Evolutionary conservation across 2,329 filamentous ascomycete species (phyloP).

Genomic region (Aureobasidium leucospermi): DNA sequence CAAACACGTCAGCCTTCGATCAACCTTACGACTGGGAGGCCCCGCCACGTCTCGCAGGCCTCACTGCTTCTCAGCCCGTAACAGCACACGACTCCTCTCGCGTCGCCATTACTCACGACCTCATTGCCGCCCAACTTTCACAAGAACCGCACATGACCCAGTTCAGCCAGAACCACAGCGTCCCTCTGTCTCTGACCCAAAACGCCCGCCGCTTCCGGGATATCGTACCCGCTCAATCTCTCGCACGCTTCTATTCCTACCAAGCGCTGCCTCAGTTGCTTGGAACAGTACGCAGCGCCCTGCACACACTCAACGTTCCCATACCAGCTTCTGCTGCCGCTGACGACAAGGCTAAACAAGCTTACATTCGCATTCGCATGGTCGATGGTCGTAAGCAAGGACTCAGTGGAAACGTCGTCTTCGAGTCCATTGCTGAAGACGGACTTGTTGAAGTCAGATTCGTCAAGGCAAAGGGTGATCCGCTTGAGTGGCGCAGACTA

Average conservation of each 20-base stretch:
- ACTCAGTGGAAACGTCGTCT: slow-evolving; percentile 65
- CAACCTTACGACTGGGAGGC: slow-evolving; percentile 79
- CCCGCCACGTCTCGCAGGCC: slow-evolving; percentile 50
- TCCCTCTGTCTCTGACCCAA: slow-evolving; percentile 81
- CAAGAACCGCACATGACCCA: slow-evolving; percentile 81
- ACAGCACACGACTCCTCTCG: slow-evolving; percentile 29
- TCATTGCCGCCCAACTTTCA: slow-evolving; percentile 58
- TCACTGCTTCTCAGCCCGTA: slow-evolving; percentile 44
- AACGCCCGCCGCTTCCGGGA: slow-evolving; percentile 82
- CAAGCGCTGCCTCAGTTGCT: slow-evolving; percentile 68
- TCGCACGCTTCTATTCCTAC: slow-evolving; percentile 88
- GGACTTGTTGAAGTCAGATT: slow-evolving; percentile 75
- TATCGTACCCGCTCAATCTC: slow-evolving; percentile 77
- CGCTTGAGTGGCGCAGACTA: slow-evolving; percentile 89
- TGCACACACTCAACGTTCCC: slow-evolving; percentile 80
- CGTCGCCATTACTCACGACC: slow-evolving; percentile 26
- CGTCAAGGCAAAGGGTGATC: slow-evolving; percentile 90
- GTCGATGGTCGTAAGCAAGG: slow-evolving; percentile 64
- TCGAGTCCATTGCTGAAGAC: slow-evolving; percentile 56
- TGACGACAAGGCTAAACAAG: slow-evolving; percentile 42
- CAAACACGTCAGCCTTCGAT: slow-evolving; percentile 68
- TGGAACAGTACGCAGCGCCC: slow-evolving; percentile 68
- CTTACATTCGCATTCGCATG: slow-evolving; percentile 64
- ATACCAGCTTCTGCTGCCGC: slow-evolving; percentile 45
- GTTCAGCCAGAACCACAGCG: slow-evolving; percentile 70